Evolutionary conservation across 441 rosid species (phyloP), one percentile per base, ranked within the genome.

Genomic region (Erodium texanum): DNA sequence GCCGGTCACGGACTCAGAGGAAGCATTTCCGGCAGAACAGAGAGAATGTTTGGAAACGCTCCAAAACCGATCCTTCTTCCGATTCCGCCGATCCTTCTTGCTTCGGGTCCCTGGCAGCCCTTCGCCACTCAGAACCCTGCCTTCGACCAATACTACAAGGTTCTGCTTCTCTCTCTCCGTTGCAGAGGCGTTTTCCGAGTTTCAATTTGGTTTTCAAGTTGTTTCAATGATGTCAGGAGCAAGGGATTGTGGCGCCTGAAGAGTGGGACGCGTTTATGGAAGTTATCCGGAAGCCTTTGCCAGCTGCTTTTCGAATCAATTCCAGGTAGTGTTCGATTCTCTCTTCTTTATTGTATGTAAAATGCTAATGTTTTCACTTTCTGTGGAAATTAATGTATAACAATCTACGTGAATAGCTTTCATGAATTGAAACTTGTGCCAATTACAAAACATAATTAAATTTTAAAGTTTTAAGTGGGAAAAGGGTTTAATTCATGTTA

Each of bases 261-360:
- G 99, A 94, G 71, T 91, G 97, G 99, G 92, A 89, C 69, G 70
- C 77, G 19, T 89, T 94, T 69, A 74, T 87, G 50, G 88, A 84
- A 52, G 54, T 81, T 77, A 94, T 94, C 66, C 85, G 90, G 2
- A 89, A 83, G 24, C 97, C 99, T 1, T 81, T 94, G 80, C 97
- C 97, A 18, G 85, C 97, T 71, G 97, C 97, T 73, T 94, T 94
- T 80, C 81, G 99, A 75, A 91, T 94, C 67, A 89, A 92, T 71
- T 87, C 98, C 41, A 88, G 92, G 99, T 87, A 68, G 23, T 54
- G 20, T 54, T 54, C 3, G 36, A 32, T 32, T 32, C 36, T 1
- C 36, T 32, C 6, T 32, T 1, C 36, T 32, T 32, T 32, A 7
- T 32, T 32, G 36, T 32, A 4, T 32, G 36, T 32, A 32, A 32